These are phyloP conservation scores for Balansia obtecta DNA, from an alignment of 2,329 filamentous ascomycete genomes.

Conservation along the genomic window DNA sequence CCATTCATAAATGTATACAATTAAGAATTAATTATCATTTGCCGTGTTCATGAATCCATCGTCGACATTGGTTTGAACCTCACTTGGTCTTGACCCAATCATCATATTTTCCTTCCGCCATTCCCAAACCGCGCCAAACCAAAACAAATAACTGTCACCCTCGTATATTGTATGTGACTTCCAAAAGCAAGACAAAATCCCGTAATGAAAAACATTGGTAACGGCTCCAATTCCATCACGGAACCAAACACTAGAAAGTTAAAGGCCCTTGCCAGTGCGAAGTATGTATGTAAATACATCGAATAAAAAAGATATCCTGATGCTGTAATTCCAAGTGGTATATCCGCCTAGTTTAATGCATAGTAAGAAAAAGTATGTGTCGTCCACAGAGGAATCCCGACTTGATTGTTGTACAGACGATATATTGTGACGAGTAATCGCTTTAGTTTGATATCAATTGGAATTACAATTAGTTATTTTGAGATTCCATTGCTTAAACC, in stretches of 20 bases:
- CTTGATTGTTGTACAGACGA: slow-evolving; percentile 1
- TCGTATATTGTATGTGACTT: neutral
- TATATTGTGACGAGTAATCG: neutral
- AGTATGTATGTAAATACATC: neutral
- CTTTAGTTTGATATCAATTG: no score
- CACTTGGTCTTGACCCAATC: neutral
- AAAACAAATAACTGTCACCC: neutral
- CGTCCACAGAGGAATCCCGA: slow-evolving; percentile 7
- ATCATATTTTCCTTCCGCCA: neutral
- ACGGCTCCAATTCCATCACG: no score
- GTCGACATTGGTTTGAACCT: neutral
- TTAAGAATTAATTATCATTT: neutral
- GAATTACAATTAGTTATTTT: no score
- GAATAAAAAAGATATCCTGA: slow-evolving; percentile 9
- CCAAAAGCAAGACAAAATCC: neutral
- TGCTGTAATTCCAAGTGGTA: slow-evolving; percentile 18
- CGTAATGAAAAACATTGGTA: no score
- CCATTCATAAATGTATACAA: neutral
- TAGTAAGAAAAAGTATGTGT: no score
- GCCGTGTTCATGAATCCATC: neutral
- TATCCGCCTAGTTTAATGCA: no score
- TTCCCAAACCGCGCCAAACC: neutral
- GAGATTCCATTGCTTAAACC: slow-evolving; percentile 18
- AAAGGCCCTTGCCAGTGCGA: no score
- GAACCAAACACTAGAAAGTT: no score